phyloP scores from a whole-genome alignment of 129 eudicot species.

The Chrysanthemum seticuspe region DNA sequence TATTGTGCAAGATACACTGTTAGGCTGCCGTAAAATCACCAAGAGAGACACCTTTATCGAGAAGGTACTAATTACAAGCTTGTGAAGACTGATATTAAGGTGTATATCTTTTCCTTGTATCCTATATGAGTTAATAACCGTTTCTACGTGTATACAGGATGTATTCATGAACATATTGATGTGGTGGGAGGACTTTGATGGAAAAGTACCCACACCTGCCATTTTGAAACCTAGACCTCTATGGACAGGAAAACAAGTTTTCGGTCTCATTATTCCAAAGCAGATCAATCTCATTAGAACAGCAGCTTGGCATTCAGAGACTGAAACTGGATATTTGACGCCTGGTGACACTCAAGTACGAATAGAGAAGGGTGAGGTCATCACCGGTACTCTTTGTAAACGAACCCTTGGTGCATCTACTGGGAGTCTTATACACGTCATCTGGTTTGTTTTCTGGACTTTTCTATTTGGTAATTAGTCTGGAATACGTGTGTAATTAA shows the following conservation, averaged over 20 bases:
- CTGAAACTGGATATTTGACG: slow-evolving; percentile 70
- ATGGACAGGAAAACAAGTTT: slow-evolving; percentile 98
- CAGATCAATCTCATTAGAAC: slow-evolving; percentile 82
- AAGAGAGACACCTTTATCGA: slow-evolving; percentile 96
- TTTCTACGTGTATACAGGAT: slow-evolving; percentile 45
- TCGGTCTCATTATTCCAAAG: slow-evolving; percentile 87
- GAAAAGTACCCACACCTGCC: slow-evolving; percentile 86
- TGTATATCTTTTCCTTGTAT: not conserved
- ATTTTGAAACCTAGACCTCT: slow-evolving; percentile 94
- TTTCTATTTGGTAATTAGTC: no score
- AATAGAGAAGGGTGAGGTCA: no score
- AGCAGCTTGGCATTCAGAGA: slow-evolving; percentile 88
- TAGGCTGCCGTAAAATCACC: slow-evolving; percentile 92
- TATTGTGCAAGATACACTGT: slow-evolving; percentile 91
- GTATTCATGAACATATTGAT: slow-evolving; percentile 90
- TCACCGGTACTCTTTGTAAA: no score
- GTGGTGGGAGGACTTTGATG: slow-evolving; percentile 99
- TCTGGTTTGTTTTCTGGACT: no score
- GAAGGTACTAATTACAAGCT: slow-evolving; percentile 47
- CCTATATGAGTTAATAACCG: not conserved
- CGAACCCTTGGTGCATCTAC: no score
- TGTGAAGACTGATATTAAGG: not conserved
- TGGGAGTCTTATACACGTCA: no score
- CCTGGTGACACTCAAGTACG: slow-evolving; percentile 88
- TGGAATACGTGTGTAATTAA: no score